Evolutionary conservation across 108 stramenopile genomes (phyloP).

Genomic region (Cyclotella sp.): DNA sequence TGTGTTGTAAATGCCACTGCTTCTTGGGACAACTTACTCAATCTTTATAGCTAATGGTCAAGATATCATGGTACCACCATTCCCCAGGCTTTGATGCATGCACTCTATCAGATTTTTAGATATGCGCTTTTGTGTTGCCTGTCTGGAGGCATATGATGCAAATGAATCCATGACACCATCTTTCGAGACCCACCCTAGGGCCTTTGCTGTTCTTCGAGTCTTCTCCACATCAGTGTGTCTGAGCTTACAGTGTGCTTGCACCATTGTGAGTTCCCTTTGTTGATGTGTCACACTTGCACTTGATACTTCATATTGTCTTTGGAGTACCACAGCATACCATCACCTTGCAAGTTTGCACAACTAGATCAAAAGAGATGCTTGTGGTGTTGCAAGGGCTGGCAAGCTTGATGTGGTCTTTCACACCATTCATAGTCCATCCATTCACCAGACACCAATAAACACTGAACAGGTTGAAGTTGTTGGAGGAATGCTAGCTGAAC

Average conservation of each 20-base stretch:
- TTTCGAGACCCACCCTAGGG: background rate
- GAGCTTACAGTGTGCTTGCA: background rate
- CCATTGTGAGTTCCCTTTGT: background rate
- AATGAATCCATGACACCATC: background rate
- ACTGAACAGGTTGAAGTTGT: too few species aligned
- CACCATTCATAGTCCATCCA: background rate
- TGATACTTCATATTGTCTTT: background rate
- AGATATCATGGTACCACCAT: constrained; percentile 2
- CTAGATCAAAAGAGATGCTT: background rate
- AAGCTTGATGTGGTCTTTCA: background rate
- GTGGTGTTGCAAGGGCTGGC: background rate
- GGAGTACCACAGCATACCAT: background rate
- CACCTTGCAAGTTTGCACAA: background rate
- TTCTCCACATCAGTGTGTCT: background rate
- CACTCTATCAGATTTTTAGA: background rate
- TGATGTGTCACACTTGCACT: background rate
- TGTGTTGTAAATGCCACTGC: background rate
- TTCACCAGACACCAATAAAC: too few species aligned
- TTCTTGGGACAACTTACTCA: background rate
- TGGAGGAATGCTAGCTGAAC: background rate
- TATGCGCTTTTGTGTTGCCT: background rate
- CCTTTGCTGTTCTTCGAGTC: background rate
- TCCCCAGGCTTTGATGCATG: background rate
- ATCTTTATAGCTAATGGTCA: background rate
- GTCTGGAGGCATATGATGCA: background rate